A percentile compares a stretch with the other conserved stretches of the same genome.
phyloP scores from a whole-genome alignment of 2,329 filamentous ascomycete species.

The Ophiostoma angusticollis region DNA sequence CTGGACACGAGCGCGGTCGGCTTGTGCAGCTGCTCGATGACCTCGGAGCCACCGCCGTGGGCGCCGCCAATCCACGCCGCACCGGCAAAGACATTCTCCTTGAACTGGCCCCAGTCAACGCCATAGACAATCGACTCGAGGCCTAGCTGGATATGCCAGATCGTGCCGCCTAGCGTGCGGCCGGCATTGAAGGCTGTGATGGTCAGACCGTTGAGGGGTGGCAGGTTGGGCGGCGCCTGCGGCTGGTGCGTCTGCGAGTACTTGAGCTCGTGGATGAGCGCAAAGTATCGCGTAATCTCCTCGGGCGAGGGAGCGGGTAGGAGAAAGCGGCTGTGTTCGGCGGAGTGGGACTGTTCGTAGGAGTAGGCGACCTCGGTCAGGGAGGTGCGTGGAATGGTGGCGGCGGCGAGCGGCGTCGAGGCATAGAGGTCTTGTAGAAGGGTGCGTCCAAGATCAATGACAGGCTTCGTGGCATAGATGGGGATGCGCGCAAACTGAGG shows the following conservation, averaged over 20 bases:
- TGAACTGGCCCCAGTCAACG: conserved; percentile 95
- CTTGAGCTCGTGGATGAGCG: conserved; percentile 79
- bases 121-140: conserved; percentile 96
- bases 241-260: conserved; percentile 96
- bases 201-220: conserved; percentile 77
- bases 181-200: conserved; percentile 96
- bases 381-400: conserved; percentile 60
- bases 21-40: conserved; percentile 85
- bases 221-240: conserved; percentile 72
- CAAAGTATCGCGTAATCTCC: conserved; percentile 88
- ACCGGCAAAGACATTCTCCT: conserved; percentile 86
- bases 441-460: conserved; percentile 84
- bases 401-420: conserved; percentile 77
- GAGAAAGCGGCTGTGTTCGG: conserved; percentile 40
- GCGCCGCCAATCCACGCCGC: conserved; percentile 82
- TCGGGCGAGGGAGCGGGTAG: conserved; percentile 63
- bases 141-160: conserved; percentile 97
- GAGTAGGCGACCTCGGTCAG: conserved; percentile 53
- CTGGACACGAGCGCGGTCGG: conserved; percentile 92
- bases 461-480: conserved; percentile 84
- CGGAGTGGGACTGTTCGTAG: conserved; percentile 36
- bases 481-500: conserved; percentile 85
- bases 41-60: conserved; percentile 61
- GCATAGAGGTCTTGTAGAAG: conserved; percentile 85
- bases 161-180: conserved; percentile 89